Conservation (phyloP, 768 basidiomycete genomes). For the Lenzites betulinus region DNA sequence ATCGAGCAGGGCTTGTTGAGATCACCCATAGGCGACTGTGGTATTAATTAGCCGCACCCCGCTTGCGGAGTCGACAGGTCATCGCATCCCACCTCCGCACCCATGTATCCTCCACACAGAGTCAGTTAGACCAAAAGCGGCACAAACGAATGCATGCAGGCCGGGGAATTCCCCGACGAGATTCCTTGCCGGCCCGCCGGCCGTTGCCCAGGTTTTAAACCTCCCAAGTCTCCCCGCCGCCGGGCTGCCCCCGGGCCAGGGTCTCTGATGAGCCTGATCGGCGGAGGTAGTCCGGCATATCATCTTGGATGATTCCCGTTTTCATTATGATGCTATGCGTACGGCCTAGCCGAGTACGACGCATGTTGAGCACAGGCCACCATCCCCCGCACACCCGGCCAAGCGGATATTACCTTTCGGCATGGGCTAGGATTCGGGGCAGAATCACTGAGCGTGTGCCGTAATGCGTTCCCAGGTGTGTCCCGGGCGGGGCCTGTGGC, state of each 20-base stretch:
- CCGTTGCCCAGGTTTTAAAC: background rate
- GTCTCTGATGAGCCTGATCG: slow-evolving; percentile 7
- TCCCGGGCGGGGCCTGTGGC: background rate
- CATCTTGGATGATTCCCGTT: background rate
- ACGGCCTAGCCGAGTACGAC: background rate
- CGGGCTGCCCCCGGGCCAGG: background rate
- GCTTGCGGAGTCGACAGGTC: no score
- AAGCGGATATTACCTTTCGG: no score
- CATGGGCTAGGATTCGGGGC: no score
- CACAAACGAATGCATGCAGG: no score
- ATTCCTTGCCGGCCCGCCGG: background rate
- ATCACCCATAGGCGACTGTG: no score
- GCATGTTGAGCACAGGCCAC: background rate
- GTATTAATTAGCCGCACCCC: no score
- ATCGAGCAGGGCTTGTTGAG: background rate
- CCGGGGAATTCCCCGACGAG: background rate
- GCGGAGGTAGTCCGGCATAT: slow-evolving; percentile 5
- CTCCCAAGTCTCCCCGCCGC: background rate
- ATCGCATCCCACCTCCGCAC: no score
- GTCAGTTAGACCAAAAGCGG: no score
- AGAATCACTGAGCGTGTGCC: background rate
- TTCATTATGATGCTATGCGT: background rate
- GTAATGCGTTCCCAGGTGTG: background rate
- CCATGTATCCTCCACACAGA: no score
- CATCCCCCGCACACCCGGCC: background rate